phyloP scores from a whole-genome alignment of 2,329 filamentous ascomycete species.

The Alternaria sp. region DNA sequence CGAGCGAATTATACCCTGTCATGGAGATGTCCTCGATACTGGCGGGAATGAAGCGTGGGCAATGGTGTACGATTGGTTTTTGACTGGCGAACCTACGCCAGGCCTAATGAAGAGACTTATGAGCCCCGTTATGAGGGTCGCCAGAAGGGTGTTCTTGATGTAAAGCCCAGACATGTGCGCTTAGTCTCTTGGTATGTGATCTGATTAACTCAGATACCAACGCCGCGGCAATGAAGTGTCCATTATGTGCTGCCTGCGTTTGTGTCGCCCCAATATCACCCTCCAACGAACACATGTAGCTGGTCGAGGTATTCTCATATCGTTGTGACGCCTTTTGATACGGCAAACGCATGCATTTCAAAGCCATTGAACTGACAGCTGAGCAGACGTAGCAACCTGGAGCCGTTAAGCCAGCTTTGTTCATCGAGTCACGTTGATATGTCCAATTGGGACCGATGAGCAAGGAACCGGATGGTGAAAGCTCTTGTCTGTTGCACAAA shows the following conservation, averaged over 20 bases:
- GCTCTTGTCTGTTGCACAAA: no score
- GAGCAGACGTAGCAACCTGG: background rate
- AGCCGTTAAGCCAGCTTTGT: background rate
- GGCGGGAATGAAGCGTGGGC: constrained; percentile 11
- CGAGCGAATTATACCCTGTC: constrained; percentile 19
- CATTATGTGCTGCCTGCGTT: background rate
- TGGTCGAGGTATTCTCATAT: background rate
- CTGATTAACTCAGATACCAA: background rate
- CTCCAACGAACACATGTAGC: background rate
- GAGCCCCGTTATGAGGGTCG: constrained; percentile 8
- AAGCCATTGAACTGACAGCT: background rate
- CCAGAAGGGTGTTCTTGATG: constrained; percentile 17
- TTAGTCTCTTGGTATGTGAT: background rate
- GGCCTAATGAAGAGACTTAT: background rate
- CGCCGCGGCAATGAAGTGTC: background rate
- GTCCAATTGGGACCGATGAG: background rate
- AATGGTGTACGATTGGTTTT: constrained; percentile 17
- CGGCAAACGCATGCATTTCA: background rate
- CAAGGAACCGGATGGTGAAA: background rate
- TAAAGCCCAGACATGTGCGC: background rate
- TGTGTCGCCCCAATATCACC: background rate
- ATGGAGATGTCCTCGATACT: constrained; percentile 17
- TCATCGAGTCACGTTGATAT: background rate
- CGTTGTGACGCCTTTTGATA: background rate
- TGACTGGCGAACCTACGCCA: background rate